Evolutionary conservation across 2,329 filamentous ascomycete genomes (phyloP).

Genomic region (Epichloe scottii): DNA sequence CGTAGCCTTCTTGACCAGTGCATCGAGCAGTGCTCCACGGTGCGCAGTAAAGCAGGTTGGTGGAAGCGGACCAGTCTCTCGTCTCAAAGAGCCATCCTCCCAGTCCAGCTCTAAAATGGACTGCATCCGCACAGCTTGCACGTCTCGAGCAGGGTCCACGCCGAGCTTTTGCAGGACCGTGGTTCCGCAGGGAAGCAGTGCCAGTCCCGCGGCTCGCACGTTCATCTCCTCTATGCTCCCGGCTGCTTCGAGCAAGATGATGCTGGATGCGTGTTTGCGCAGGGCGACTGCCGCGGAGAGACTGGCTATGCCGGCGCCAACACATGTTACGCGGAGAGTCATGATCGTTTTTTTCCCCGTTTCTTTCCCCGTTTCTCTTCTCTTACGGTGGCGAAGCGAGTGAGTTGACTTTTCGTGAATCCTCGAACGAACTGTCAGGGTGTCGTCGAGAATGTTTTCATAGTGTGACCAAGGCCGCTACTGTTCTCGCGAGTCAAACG

Average conservation of each 20-base stretch:
- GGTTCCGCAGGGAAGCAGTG: not conserved
- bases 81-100: not conserved
- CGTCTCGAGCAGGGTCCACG: not conserved
- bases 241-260: not conserved
- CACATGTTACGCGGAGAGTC: not conserved
- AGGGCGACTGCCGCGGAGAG: not conserved
- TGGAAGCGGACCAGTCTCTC: not conserved
- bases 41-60: not conserved
- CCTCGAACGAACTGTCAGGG: no score
- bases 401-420: not conserved
- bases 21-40: not conserved
- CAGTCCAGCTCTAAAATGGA: not conserved
- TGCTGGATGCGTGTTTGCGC: slow-evolving; percentile 1
- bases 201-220: not conserved
- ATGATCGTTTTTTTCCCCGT: not conserved
- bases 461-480: no score
- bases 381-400: not conserved
- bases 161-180: not conserved
- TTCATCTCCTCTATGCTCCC: not conserved
- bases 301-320: not conserved
- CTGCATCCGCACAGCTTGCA: not conserved
- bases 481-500: no score
- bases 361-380: not conserved
- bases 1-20: not conserved
- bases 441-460: no score